Conservation (phyloP, 2,329 filamentous ascomycete genomes). For the Chaetomium olivaceum region DNA sequence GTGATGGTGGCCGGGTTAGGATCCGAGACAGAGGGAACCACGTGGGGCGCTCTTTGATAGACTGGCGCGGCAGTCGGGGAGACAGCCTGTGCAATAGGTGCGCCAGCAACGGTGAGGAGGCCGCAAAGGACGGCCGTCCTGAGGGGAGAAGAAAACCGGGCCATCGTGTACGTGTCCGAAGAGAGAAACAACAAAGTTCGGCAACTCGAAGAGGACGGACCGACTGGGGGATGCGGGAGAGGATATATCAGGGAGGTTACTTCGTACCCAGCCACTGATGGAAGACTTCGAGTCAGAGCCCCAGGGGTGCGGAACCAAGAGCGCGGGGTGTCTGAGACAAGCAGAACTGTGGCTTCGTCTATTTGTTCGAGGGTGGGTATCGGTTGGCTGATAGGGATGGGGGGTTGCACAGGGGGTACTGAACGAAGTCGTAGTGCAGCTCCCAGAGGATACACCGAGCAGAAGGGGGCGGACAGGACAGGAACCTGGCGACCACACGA, state of each 20-base stretch:
- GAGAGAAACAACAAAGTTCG: not conserved
- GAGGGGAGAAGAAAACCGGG: slow-evolving; percentile 4
- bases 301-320: not conserved
- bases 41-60: slow-evolving; percentile 16
- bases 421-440: not conserved
- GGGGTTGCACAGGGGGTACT: not conserved
- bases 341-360: slow-evolving; percentile 4
- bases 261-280: not conserved
- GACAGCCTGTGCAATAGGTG: not conserved
- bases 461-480: not conserved
- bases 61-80: slow-evolving; percentile 10
- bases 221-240: not conserved
- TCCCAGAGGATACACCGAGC: not conserved
- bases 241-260: not conserved
- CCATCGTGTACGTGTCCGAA: slow-evolving; percentile 17
- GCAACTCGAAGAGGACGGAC: not conserved
- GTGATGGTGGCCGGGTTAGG: slow-evolving; percentile 5
- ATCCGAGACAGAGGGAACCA: slow-evolving; percentile 49
- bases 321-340: not conserved
- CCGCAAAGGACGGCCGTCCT: slow-evolving; percentile 20
- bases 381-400: not conserved
- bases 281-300: not conserved
- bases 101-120: slow-evolving; percentile 19
- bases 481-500: not conserved
- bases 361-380: not conserved